These are phyloP conservation scores for Eutrema yunnanense DNA, from an alignment of 345 rosid species.

Conservation along the genomic window DNA sequence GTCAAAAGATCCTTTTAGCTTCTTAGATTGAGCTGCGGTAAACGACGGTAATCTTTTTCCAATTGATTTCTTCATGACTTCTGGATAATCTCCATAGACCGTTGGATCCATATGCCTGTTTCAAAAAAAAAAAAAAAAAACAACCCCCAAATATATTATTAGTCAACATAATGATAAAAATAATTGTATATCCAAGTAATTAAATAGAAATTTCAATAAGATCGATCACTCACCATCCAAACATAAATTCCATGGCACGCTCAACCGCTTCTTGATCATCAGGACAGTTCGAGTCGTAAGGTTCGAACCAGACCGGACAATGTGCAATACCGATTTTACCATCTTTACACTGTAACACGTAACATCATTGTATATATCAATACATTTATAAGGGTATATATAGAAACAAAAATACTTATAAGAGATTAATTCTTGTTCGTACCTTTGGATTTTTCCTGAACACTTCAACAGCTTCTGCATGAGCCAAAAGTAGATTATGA, in stretches of 20 bases:
- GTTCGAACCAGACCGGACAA: constrained; percentile 30
- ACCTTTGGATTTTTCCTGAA: constrained; percentile 17
- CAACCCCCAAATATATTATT: too few species aligned
- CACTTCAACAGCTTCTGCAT: constrained; percentile 24
- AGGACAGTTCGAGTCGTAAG: constrained; percentile 15
- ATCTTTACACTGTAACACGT: constrained; percentile 13
- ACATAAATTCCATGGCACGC: constrained; percentile 30
- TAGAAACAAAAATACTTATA: neutral
- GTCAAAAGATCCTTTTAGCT: constrained; percentile 25
- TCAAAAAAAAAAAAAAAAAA: neutral
- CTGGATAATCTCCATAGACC: constrained; percentile 25
- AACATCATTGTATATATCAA: neutral
- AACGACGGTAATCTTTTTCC: constrained; percentile 28
- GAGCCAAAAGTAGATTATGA: constrained; percentile 29
- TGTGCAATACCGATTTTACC: constrained; percentile 30
- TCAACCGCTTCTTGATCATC: constrained; percentile 19
- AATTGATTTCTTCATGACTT: constrained; percentile 8
- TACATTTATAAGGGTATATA: neutral
- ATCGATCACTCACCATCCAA: constrained; percentile 21
- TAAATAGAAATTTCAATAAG: neutral
- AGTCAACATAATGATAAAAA: neutral
- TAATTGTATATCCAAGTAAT: neutral
- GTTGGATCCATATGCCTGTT: constrained; percentile 27
- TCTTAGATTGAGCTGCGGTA: constrained; percentile 13
- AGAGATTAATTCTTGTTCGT: neutral